These are phyloP conservation scores for Quercus ilex DNA, from an alignment of 306 rosid genomes.

Conservation along the genomic window DNA sequence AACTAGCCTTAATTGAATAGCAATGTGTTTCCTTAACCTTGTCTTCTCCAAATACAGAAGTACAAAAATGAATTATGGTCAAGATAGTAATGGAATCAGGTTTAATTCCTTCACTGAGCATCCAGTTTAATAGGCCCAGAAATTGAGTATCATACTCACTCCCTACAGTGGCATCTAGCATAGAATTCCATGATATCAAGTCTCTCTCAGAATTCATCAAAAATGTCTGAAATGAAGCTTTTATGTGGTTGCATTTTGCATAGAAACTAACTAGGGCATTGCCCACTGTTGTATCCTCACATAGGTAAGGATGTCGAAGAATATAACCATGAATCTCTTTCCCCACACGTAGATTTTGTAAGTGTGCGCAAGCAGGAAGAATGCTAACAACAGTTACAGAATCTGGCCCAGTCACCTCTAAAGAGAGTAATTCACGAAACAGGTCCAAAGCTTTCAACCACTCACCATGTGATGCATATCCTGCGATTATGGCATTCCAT, in stretches of 20 bases:
- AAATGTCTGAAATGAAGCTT: conserved; percentile 52
- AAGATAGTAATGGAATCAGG: conserved; percentile 67
- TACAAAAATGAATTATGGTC: conserved; percentile 54
- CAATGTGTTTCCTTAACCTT: conserved; percentile 76
- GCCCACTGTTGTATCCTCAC: conserved; percentile 51
- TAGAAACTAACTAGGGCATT: conserved; percentile 84
- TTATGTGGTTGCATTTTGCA: conserved; percentile 51
- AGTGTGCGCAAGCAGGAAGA: conserved; percentile 69
- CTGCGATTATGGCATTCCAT: conserved; percentile 84
- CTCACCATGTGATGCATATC: conserved; percentile 60
- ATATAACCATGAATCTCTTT: conserved; percentile 67
- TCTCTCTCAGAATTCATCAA: conserved; percentile 55
- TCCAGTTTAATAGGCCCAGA: conserved; percentile 44
- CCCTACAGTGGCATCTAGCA: conserved; percentile 62
- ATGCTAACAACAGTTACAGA: conserved; percentile 69
- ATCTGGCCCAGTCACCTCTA: conserved; percentile 43
- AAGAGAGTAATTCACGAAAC: conserved; percentile 46
- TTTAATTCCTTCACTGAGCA: conserved; percentile 49
- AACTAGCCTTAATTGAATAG: conserved; percentile 60
- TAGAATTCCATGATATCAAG: conserved; percentile 92
- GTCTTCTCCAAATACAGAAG: conserved; percentile 33
- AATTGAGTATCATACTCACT: conserved; percentile 41
- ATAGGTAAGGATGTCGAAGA: conserved; percentile 50
- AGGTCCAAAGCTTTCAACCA: conserved; percentile 70
- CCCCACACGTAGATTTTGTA: conserved; percentile 44